Base-by-base conservation (phyloP, 2,329 filamentous ascomycete genomes). In the Paraconiothyrium sp. region DNA sequence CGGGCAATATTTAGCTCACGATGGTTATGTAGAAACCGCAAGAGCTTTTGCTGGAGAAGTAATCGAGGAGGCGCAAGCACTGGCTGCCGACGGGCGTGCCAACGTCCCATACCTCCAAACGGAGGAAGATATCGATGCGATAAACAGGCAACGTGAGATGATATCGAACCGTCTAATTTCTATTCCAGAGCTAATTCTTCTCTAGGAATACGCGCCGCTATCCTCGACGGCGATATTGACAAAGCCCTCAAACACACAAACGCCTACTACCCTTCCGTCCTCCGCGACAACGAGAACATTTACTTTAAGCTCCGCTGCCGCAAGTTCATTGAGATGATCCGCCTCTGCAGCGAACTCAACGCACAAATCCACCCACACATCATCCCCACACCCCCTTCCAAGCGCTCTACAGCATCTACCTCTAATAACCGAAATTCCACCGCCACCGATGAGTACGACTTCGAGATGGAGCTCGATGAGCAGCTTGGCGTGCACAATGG, bases 1-100 rank as follows among this genome's bases (percentile, higher is more conserved):
- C 20, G 85, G 93, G 43, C 94, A 97, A 78, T 98, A 97, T 68
- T 83, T 99, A 14, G 92, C 94, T 41, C 94, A 98, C 70, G 95
- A 98, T 72, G 95, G 95, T 61, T 98, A 97, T 69, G 90, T 97
- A 8, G 94, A 97, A 68, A 97, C 94, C 0, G 94, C 94, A 9
- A 88, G 90, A 65, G 93, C 92, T 0, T 98, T 99, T 82, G 89
- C 92, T 3, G 85, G 90, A 69, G 94, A 98, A 73, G 88, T 97
- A 30, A 86, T 88, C 57, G 82, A 86, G 16, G 92, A 97, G 76
- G 90, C 91, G 70, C 83, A 86, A 70, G 89, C 91, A 9, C 80
- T 97, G 59, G 86, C 86, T 64, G 83, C 87, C 47, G 86, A 88
- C 58, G 72, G 61, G 79, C 86, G 41, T 78, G 62, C 65, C 47